Percentiles rank a stretch among this genome's conserved stretches.
Conservation (phyloP, 1,284 basidiomycete species). For the Mycena citricolor region DNA sequence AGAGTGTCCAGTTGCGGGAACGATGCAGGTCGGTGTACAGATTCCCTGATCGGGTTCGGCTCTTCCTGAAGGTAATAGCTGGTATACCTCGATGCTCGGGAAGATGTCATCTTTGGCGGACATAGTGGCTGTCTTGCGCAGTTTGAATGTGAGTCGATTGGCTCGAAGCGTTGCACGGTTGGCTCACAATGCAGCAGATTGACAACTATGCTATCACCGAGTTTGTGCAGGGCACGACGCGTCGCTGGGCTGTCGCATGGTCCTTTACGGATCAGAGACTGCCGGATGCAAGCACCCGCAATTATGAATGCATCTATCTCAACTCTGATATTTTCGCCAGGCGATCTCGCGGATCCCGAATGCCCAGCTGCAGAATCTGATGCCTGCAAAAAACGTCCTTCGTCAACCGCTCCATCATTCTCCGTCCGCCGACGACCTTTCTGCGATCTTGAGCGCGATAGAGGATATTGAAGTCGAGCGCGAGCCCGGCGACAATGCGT, state of each 20-base stretch:
- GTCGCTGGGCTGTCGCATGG: slow-evolving; percentile 90
- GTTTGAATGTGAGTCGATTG: slow-evolving; percentile 41
- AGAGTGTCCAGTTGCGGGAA: slow-evolving; percentile 53
- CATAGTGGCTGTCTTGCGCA: slow-evolving; percentile 59
- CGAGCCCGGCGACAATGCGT: slow-evolving; percentile 6
- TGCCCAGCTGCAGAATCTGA: slow-evolving; percentile 44
- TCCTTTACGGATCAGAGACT: slow-evolving; percentile 64
- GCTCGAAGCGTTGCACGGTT: neutral
- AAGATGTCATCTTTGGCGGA: slow-evolving; percentile 73
- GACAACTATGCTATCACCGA: slow-evolving; percentile 84
- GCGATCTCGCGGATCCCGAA: slow-evolving; percentile 50
- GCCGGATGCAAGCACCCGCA: slow-evolving; percentile 64
- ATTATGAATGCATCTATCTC: neutral
- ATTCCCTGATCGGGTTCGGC: neutral
- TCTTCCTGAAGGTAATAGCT: slow-evolving; percentile 46
- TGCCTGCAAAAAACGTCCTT: slow-evolving; percentile 58
- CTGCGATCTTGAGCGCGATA: slow-evolving; percentile 35
- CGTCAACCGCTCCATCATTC: slow-evolving; percentile 34
- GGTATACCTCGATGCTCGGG: slow-evolving; percentile 93
- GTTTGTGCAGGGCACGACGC: slow-evolving; percentile 82
- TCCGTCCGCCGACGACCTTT: slow-evolving; percentile 26
- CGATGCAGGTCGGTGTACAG: slow-evolving; percentile 51
- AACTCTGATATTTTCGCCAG: slow-evolving; percentile 34
- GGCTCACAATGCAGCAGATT: slow-evolving; percentile 58
- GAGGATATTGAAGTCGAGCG: slow-evolving; percentile 25